phyloP scores from a whole-genome alignment of 148 eudicot species.

The Cornus controversa region DNA sequence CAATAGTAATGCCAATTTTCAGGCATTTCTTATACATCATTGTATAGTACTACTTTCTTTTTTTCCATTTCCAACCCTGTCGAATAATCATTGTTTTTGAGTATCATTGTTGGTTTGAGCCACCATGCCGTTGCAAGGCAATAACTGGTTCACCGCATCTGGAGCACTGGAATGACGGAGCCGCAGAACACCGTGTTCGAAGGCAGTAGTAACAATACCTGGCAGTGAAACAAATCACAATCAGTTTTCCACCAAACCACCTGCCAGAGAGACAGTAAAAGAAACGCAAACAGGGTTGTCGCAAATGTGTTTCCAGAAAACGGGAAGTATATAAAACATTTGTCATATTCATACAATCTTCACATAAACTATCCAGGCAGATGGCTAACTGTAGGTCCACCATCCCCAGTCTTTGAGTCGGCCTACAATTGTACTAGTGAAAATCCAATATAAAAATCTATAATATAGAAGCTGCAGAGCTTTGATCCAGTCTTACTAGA shows the following conservation, averaged over 20 bases:
- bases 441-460: neutral
- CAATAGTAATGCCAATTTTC: conserved; percentile 27
- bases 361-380: neutral
- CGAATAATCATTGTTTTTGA: conserved; percentile 20
- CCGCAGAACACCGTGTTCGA: conserved; percentile 75
- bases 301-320: neutral
- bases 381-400: neutral
- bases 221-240: conserved; percentile 28
- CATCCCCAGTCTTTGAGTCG: neutral
- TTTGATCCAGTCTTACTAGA: neutral
- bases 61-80: conserved; percentile 6
- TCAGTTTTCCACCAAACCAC: neutral
- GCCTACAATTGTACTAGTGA: neutral
- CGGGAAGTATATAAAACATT: neutral
- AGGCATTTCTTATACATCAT: conserved; percentile 27
- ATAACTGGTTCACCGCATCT: conserved; percentile 81
- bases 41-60: neutral
- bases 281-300: neutral
- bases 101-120: conserved; percentile 20
- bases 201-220: conserved; percentile 98
- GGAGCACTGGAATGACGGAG: conserved; percentile 69
- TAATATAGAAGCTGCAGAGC: neutral
- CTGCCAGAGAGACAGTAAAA: too few species aligned
- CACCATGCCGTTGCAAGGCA: conserved; percentile 75
- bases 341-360: neutral